These are phyloP conservation scores for Phytophthora chlamydospora DNA, from an alignment of 352 stramenopile genomes.

Conservation along the genomic window DNA sequence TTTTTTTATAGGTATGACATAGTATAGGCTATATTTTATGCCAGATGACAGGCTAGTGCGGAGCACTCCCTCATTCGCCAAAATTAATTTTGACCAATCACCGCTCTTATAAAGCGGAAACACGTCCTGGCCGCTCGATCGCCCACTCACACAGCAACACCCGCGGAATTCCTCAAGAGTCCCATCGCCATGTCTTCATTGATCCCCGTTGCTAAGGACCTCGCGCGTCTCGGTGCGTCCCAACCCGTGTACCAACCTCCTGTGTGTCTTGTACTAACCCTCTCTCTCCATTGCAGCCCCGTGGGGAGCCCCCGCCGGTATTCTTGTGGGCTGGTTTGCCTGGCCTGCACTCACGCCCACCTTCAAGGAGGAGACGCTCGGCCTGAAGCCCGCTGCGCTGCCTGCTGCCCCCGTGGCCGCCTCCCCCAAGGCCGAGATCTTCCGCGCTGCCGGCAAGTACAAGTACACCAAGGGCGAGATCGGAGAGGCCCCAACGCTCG, in stretches of 20 bases:
- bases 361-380: constrained; percentile 83
- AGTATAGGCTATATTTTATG: no score
- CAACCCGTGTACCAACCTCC: not conserved
- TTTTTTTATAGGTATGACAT: no score
- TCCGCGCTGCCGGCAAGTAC: constrained; percentile 74
- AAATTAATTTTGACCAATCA: not conserved
- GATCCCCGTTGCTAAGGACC: constrained; percentile 60
- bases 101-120: no score
- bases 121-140: constrained; percentile 5
- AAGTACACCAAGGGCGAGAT: constrained; percentile 81
- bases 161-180: constrained; percentile 14
- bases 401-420: constrained; percentile 33
- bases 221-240: constrained; percentile 52
- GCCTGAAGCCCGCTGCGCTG: constrained; percentile 43
- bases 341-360: constrained; percentile 71
- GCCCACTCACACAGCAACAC: constrained; percentile 1
- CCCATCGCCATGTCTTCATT: constrained; percentile 30
- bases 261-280: not conserved
- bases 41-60: no score
- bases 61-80: no score
- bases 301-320: constrained; percentile 56
- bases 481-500: constrained; percentile 72
- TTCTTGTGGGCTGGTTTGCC: constrained; percentile 69
- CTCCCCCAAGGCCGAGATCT: constrained; percentile 34
- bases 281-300: constrained; percentile 29